These are phyloP conservation scores for Hypoxylon subgilvum DNA, from an alignment of 495 filamentous ascomycete species.

Conservation along the genomic window DNA sequence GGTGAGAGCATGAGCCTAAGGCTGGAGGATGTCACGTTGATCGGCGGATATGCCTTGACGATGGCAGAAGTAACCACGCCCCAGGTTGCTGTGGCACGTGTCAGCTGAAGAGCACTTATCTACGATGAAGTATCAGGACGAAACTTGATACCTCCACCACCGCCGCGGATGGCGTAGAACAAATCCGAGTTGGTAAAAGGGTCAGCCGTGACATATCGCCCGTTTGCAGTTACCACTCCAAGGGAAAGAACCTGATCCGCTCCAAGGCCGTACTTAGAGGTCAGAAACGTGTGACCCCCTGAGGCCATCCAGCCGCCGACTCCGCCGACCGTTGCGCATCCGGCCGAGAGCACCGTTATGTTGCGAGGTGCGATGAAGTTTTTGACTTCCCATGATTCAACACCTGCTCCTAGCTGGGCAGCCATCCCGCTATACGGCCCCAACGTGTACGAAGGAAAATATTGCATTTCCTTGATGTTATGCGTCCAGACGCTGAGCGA, in stretches of 20 bases:
- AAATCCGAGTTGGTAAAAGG: conserved; percentile 59
- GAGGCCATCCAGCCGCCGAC: conserved; percentile 46
- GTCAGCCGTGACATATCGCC: conserved; percentile 57
- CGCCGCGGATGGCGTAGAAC: conserved; percentile 65
- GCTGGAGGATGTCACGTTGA: conserved; percentile 37
- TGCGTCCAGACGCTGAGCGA: conserved; percentile 67
- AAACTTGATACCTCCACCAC: conserved; percentile 47
- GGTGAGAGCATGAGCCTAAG: conserved; percentile 33
- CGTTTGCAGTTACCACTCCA: conserved; percentile 61
- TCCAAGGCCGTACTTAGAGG: conserved; percentile 59
- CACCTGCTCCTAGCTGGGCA: conserved; percentile 50
- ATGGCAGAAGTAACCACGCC: conserved; percentile 60
- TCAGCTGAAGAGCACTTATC: conserved; percentile 8
- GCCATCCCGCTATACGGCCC: conserved; percentile 48
- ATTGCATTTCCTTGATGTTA: conserved; percentile 53
- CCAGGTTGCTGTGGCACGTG: conserved; percentile 52
- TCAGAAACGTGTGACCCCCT: conserved; percentile 59
- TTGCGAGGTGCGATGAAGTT: conserved; percentile 41
- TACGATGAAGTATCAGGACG: background rate
- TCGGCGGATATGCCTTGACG: conserved; percentile 50
- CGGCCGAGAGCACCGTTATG: conserved; percentile 50
- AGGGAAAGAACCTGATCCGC: conserved; percentile 61
- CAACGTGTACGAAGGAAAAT: conserved; percentile 49
- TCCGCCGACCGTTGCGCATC: conserved; percentile 45
- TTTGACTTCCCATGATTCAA: conserved; percentile 51